A percentile compares a stretch with the other conserved stretches of the same genome.
Evolutionary conservation across 2,329 filamentous ascomycete genomes (phyloP).

Genomic region (Colletotrichum orbiculare): DNA sequence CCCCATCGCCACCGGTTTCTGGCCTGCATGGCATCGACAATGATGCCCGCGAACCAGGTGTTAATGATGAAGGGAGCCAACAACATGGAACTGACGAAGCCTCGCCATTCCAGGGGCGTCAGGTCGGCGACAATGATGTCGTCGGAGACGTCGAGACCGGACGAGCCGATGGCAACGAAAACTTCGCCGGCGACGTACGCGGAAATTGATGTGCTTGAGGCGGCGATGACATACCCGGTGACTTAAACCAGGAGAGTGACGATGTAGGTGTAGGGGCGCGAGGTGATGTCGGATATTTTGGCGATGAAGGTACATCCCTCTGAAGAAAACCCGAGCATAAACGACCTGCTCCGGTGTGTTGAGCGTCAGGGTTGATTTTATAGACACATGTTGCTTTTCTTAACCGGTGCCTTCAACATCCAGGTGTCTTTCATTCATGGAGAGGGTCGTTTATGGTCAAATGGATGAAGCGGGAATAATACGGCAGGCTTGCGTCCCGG

Average conservation of each 20-base stretch:
- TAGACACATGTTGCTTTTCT: too few species aligned
- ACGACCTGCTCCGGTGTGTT: too few species aligned
- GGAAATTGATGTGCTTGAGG: constrained; percentile 62
- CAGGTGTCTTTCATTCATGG: too few species aligned
- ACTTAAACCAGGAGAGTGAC: constrained; percentile 65
- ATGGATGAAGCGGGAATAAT: too few species aligned
- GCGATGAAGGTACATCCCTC: too few species aligned
- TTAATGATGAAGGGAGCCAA: constrained; percentile 71
- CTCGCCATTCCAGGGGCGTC: constrained; percentile 63
- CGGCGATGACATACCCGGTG: constrained; percentile 68
- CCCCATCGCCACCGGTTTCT: constrained; percentile 50
- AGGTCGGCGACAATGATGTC: constrained; percentile 74
- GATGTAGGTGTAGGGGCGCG: too few species aligned
- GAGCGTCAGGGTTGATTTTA: too few species aligned
- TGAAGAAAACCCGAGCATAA: too few species aligned
- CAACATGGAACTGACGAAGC: constrained; percentile 59
- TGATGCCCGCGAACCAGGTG: constrained; percentile 71
- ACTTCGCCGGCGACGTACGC: constrained; percentile 65
- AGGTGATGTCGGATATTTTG: too few species aligned
- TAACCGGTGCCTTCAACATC: too few species aligned
- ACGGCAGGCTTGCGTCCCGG: too few species aligned
- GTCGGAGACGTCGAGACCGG: constrained; percentile 69
- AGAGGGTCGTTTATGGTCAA: too few species aligned
- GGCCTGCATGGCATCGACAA: constrained; percentile 56
- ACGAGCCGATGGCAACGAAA: constrained; percentile 69